A percentile compares a stretch with the other conserved stretches of the same genome.
These are phyloP conservation scores for Gigaspora rosea DNA, from an alignment of 192 early-diverging fungal species.

Conservation along the genomic window DNA sequence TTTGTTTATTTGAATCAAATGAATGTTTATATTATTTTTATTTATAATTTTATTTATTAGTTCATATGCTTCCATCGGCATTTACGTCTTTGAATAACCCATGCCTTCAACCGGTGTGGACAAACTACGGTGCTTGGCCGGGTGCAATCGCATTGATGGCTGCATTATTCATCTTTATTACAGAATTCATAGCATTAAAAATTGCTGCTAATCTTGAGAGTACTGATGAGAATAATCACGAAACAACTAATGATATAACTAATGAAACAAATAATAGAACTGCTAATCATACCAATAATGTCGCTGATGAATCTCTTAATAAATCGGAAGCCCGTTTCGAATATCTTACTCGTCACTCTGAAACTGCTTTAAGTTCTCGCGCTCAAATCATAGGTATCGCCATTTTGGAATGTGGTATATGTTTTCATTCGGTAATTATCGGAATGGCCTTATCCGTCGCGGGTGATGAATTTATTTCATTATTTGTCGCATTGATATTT, in stretches of 20 bases:
- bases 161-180: constrained; percentile 21
- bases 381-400: constrained; percentile 49
- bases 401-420: constrained; percentile 67
- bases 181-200: constrained; percentile 29
- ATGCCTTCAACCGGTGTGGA: constrained; percentile 36
- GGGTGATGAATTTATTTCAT: constrained; percentile 57
- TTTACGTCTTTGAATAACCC: constrained; percentile 36
- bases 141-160: constrained; percentile 29
- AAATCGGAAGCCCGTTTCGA: not conserved
- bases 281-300: too few relatives aligned
- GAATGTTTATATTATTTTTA: too few relatives aligned
- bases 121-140: constrained; percentile 23
- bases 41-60: too few relatives aligned
- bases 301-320: too few relatives aligned
- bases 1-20: too few relatives aligned
- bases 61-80: constrained; percentile 56
- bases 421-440: constrained; percentile 73
- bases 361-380: not conserved
- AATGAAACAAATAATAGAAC: too few relatives aligned
- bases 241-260: not conserved
- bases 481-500: constrained; percentile 70
- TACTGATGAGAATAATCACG: not conserved
- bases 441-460: constrained; percentile 66
- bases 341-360: not conserved
- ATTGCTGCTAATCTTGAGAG: not conserved